Base-by-base conservation (phyloP, 1,284 basidiomycete species). In the Fomitopsis schrenkii region DNA sequence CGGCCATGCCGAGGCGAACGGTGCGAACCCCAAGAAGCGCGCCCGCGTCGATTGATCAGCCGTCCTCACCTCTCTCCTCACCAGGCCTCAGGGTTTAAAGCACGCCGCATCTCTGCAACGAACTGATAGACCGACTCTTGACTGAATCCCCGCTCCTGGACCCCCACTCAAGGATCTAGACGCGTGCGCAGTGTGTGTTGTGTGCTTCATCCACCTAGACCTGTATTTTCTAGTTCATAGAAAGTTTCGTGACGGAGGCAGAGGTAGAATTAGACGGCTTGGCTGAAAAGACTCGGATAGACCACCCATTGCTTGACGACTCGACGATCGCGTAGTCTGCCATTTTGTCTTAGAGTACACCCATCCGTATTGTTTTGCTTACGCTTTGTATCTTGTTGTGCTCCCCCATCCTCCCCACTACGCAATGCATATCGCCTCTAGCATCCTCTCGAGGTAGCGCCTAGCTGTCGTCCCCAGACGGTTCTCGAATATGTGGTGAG, bases 21-120 rank as follows among this genome's bases (percentile, higher is more conserved):
- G 68, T 38, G 64, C 69, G 64, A 70, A 70, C 69, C 68, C 71
- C 68, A 70, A 68, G 68, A 75, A 76, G 71, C 74, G 73, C 63
- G 67, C 71, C 52, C 74, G 74, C 61, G 55, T 70, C 64, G 75
- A 75, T 59, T 73, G 63, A 54, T 54, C 52, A 54, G 52, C 52
- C 52, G 35, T 54, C 35, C 36, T 54, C 52, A 54, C 52, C 52
- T 54, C 52, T 54, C 38, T 54, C 52, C 52, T 54, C 52, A 54
- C 52, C 52, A 54, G 52, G 52, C 52, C 52, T 17, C 52, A 36
- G 52, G 36, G 52, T 54, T 36, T 54, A 10, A 54, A 36, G 52
- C 52, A 54, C 38, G 6, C 36, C 35, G 52, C 52, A 40, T 54
- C 35, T 54, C 26, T 30, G 52, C 52, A 54, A 54, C 52, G 52